A percentile compares a stretch with the other conserved stretches of the same genome.
These are phyloP conservation scores for Xylaria venustula DNA, from an alignment of 495 filamentous ascomycete genomes.

Conservation along the genomic window DNA sequence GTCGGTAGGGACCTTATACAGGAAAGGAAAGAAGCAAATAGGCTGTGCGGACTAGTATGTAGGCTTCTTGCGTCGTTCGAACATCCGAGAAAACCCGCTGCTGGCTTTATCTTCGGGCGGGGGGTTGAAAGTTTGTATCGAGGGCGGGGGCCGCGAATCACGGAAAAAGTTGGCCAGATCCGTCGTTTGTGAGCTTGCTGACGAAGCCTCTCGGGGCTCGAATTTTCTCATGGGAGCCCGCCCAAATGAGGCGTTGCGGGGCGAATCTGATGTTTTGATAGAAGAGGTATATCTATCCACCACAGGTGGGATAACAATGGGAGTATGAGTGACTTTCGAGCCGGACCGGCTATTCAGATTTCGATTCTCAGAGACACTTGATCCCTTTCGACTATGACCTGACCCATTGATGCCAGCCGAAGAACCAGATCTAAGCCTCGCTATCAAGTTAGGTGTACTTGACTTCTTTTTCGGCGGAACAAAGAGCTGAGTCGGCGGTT, in stretches of 20 bases:
- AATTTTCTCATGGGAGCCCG: conserved; percentile 52
- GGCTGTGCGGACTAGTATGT: conserved; percentile 16
- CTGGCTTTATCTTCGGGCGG: conserved; percentile 23
- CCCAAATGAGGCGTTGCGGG: conserved; percentile 18
- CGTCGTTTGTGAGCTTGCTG: conserved; percentile 49
- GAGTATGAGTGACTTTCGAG: conserved; percentile 37
- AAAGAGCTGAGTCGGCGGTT: conserved; percentile 43
- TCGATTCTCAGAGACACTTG: conserved; percentile 29
- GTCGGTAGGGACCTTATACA: background rate
- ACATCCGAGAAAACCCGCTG: conserved; percentile 30
- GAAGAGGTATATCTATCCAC: conserved; percentile 25
- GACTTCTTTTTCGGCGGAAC: conserved; percentile 58
- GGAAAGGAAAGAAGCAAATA: background rate
- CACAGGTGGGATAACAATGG: conserved; percentile 43
- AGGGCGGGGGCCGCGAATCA: conserved; percentile 69
- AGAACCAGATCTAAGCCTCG: conserved; percentile 49
- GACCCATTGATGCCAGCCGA: conserved; percentile 41
- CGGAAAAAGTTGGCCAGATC: conserved; percentile 80
- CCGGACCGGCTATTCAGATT: conserved; percentile 34
- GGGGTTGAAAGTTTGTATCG: conserved; percentile 16
- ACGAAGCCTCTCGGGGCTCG: conserved; percentile 50
- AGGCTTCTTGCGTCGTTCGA: conserved; percentile 33
- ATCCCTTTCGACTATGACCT: conserved; percentile 25
- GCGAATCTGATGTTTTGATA: conserved; percentile 11
- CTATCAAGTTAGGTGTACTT: conserved; percentile 60